Evolutionary conservation across 768 basidiomycete species (phyloP), one percentile per base, ranked within the genome.

Genomic region (Dioszegia hungarica): DNA sequence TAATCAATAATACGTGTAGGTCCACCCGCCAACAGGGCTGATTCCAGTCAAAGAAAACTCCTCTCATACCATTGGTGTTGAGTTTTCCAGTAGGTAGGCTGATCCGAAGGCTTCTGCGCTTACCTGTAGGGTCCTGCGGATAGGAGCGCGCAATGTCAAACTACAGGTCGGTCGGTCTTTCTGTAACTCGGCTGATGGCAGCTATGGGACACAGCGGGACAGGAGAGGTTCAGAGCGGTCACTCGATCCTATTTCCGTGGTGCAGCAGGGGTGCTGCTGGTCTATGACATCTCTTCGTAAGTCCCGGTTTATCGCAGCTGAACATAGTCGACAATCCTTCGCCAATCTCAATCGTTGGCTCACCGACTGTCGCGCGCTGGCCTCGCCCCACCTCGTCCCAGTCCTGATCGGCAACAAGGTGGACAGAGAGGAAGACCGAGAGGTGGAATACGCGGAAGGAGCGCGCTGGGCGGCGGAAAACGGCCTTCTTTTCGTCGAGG

Each of bases 201-300:
- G 90, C 79, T 94, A 43, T 97, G 94, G 93, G 93, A 95, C 75
- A 93, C 91, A 20, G 94, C 93, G 29, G 94, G 94, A 17, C 94
- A 97, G 78, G 93, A 95, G 77, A 82, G 93, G 61, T 93, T 94
- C 75, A 82, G 91, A 86, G 90, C 59, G 28, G 79, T 75, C 43
- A 95, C 93, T 9, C 83, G 93, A 60, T 92, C 90, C 67, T 97
- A 98, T 77, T 98, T 97, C 78, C 85, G 70, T 72, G 92, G 92
- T 14, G 91, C 94, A 11, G 74, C 74, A 0, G 75, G 74, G 2
- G 75, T 73, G 0, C 61, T 79, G 19, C 60, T 79, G 4, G 76
- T 77, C 0, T 79, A 78, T 62, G 78, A 79, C 48, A 78, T 80
- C 56, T 79, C 79, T 0, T 64, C 66, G 77, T 77, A 28, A 46